These are phyloP conservation scores for Paracamarosporium sp. DNA, from an alignment of 2,329 filamentous ascomycete species.

Conservation along the genomic window DNA sequence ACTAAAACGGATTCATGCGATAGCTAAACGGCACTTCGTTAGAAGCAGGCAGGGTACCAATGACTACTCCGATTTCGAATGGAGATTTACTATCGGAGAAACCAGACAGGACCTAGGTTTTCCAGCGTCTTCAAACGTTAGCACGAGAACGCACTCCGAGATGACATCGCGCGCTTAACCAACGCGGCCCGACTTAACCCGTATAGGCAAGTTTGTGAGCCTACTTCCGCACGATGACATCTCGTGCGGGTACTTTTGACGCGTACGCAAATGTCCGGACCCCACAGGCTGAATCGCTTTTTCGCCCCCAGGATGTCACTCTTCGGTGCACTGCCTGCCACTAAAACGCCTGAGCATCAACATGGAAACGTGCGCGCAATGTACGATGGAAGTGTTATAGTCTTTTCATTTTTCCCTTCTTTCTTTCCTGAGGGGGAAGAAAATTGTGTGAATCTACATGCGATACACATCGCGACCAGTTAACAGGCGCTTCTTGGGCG, in stretches of 20 bases:
- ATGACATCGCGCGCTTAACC: background rate
- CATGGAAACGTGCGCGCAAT: too few species aligned
- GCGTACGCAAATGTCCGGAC: background rate
- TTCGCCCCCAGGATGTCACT: background rate
- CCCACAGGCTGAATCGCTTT: background rate
- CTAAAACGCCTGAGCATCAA: too few species aligned
- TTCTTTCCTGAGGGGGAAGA: too few species aligned
- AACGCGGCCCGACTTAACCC: background rate
- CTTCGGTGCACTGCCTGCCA: background rate
- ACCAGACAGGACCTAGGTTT: too few species aligned
- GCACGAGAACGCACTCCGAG: background rate
- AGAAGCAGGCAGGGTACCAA: too few species aligned
- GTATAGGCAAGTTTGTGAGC: background rate
- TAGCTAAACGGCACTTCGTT: too few species aligned
- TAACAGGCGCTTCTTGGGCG: background rate
- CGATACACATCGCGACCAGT: slow-evolving; percentile 2
- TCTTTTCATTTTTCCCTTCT: too few species aligned
- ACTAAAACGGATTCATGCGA: too few species aligned
- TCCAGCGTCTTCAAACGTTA: background rate
- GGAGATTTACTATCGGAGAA: too few species aligned
- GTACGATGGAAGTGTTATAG: too few species aligned
- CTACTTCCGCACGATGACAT: background rate
- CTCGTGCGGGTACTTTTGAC: background rate
- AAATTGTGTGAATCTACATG: background rate
- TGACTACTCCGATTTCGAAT: too few species aligned